Conservation (phyloP, 768 basidiomycete species). For the Xerocomellus dryophilus region DNA sequence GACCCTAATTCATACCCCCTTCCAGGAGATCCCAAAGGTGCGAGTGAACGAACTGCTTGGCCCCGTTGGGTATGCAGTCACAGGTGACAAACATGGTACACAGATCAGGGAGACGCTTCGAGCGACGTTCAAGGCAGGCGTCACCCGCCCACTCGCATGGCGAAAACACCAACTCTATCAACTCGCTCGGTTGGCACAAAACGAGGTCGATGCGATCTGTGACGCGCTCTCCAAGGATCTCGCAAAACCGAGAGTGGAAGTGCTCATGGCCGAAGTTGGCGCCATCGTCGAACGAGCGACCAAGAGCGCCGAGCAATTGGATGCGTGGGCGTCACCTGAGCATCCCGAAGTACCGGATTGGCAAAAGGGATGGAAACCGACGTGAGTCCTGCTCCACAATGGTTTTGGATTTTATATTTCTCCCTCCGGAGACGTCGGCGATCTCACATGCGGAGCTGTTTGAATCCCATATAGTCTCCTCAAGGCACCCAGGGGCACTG, state of each 20-base stretch:
- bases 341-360: constrained; percentile 36
- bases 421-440: background rate
- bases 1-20: constrained; percentile 12
- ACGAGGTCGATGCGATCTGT: constrained; percentile 54
- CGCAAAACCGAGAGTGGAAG: constrained; percentile 40
- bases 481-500: constrained; percentile 60
- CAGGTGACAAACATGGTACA: background rate
- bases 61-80: background rate
- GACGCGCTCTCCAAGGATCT: constrained; percentile 47
- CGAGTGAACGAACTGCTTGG: background rate
- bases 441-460: background rate
- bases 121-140: constrained; percentile 48
- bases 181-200: constrained; percentile 57
- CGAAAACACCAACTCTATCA: constrained; percentile 63
- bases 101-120: constrained; percentile 40
- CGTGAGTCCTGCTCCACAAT: constrained; percentile 17
- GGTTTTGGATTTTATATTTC: background rate
- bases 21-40: constrained; percentile 28
- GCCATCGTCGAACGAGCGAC: constrained; percentile 41
- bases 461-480: constrained; percentile 31
- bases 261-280: constrained; percentile 44
- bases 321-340: constrained; percentile 54
- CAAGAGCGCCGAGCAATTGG: constrained; percentile 47
- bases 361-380: constrained; percentile 52
- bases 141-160: constrained; percentile 53